Evolutionary conservation across 768 basidiomycete species (phyloP), one percentile per base, ranked within the genome.

Genomic region (Trametes cinnabarina): DNA sequence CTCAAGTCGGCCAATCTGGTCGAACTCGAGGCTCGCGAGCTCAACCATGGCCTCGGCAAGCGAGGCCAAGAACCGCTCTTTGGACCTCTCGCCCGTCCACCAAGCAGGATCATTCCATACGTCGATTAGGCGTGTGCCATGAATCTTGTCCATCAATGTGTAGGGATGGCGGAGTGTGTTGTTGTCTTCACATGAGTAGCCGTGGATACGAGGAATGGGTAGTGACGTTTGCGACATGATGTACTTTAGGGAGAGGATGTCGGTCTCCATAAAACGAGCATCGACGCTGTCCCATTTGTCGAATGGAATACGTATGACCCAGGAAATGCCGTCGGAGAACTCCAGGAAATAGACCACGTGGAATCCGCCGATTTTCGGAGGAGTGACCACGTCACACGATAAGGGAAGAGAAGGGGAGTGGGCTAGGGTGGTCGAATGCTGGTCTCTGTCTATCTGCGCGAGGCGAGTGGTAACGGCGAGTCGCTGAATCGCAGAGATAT

Each of bases 131-230:
- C 32, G 47, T 10, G 44, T 41, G 1, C 58, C 51, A 20, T 26
- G 22, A 15, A 59, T 46, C 30, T 26, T 47, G 39, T 59, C 58
- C 51, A 51, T 51, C 32, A 51, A 30, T 25, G 52, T 51, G 46
- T 58, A 58, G 8, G 42, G 43, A 22, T 51, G 34, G 2, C 30
- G 3, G 6, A 53, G 42, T 2, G 57, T 3, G 20, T 51, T 51
- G 28, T 60, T 44, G 41, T 14, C 15, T 19, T 30, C 40, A 23
- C 48, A 26, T 7, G 56, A 60, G 43, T 62, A 64, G 22, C 49
- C 63, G 51, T 64, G 64, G 7, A 66, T 15, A 17, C 58, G 22
- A 19, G 65, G 65, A 17, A 66, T 51, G 43, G 65, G 65, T 14
- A 66, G 3, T 3, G 47, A 42, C 8, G 55, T 57, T 4, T 25